Base-by-base conservation (phyloP, 805 yeast species). In the Yarrowia sp. region DNA sequence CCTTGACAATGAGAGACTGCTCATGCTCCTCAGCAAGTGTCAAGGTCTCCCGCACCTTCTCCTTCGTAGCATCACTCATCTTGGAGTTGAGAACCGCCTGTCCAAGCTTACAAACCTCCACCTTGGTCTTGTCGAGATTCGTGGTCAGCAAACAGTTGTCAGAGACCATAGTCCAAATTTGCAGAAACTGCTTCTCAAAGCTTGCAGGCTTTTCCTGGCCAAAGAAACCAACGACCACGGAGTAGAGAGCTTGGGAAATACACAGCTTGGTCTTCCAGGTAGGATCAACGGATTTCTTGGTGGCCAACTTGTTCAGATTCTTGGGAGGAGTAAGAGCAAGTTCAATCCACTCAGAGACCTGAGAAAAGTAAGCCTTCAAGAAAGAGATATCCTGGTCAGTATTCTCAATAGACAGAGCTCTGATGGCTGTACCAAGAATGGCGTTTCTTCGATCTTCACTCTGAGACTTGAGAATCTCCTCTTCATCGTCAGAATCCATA, bases 1-100 rank as follows among this genome's bases (percentile, higher is more conserved):
- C 64, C 64, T 58, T 58, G 50, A 58, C 64, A 58, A 43, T 58
- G 50, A 58, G 33, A 10, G 50, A 42, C 64, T 58, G 64, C 49
- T 58, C 64, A 17, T 58, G 38, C 40, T 58, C 50, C 50, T 58
- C 64, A 4, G 64, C 64, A 17, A 58, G 15, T 14, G 13, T 13
- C 64, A 58, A 7, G n/a, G 38, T 34, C 40, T 58, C 50, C 20
- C 50, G 6, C 40, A 58, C 64, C 64, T 58, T 58, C 9, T 58
- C 64, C 50, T 58, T 58, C 7, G 17, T n/a, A 2, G 19, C 38
- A 42, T 39, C 50, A 4, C 64, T 33, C 50, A 58, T 30, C 30
- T 58, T 58, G 13, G 64, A 58, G 50, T 58, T 58, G 14, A 58
- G n/a, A 13, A 58, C 50, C n/a, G 50, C 64, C 64, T 58, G 64